phyloP scores from a whole-genome alignment of 2,329 filamentous ascomycete species.

The Gyromitra esculenta region DNA sequence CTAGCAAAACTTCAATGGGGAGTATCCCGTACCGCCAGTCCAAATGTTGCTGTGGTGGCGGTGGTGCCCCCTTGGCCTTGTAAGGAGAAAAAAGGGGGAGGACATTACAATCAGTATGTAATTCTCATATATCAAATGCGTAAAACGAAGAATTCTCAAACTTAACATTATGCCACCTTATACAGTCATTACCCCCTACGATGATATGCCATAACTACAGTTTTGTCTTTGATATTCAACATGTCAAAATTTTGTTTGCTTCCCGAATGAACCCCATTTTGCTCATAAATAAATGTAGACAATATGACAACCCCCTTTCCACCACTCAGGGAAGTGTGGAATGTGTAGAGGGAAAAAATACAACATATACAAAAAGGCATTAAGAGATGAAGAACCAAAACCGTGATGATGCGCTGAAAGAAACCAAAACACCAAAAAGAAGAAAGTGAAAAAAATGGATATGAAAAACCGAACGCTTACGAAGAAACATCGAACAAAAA shows the following conservation, averaged over 20 bases:
- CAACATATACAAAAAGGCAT: slow-evolving; percentile 48
- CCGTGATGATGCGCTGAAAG: slow-evolving; percentile 42
- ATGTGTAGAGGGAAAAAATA: slow-evolving; percentile 28
- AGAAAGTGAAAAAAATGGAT: slow-evolving; percentile 2
- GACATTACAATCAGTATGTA: not conserved
- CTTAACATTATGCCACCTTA: not conserved
- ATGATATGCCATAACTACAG: slow-evolving; percentile 20
- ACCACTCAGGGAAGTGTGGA: not conserved
- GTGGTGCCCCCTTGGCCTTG: not conserved
- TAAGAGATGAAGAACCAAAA: slow-evolving; percentile 42
- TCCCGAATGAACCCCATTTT: slow-evolving; percentile 19
- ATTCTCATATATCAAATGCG: slow-evolving; percentile 4
- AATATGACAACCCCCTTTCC: slow-evolving; percentile 14
- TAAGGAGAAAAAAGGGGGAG: not conserved
- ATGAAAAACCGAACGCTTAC: slow-evolving; percentile 25
- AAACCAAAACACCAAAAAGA: slow-evolving; percentile 44
- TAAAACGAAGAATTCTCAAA: not conserved
- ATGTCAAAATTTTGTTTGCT: slow-evolving; percentile 23
- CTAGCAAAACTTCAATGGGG: slow-evolving; percentile 11
- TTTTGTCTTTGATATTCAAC: slow-evolving; percentile 30
- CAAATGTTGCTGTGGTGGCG: not conserved
- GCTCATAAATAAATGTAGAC: slow-evolving; percentile 25
- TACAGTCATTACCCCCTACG: not conserved
- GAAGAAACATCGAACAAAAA: slow-evolving; percentile 15
- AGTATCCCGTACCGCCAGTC: slow-evolving; percentile 17